Evolutionary conservation across 305 asterid species (phyloP).

Genomic region (Fraxinus paxiana): DNA sequence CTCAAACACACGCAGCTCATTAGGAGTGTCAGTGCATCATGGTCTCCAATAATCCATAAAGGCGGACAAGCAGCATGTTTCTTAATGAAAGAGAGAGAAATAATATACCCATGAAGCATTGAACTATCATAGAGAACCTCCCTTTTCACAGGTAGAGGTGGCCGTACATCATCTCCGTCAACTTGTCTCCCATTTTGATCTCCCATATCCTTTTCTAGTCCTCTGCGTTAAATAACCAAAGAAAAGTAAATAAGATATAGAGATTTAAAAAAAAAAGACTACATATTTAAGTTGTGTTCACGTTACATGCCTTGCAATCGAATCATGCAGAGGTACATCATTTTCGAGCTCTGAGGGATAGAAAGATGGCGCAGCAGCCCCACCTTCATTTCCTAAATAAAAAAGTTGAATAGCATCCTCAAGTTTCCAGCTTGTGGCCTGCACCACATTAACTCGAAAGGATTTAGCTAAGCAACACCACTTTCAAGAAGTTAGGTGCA

Average conservation of each 20-base stretch:
- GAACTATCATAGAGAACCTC: slow-evolving; percentile 83
- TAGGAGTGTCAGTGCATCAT: neutral
- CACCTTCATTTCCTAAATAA: slow-evolving; percentile 76
- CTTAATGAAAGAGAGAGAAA: neutral
- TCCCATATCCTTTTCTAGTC: slow-evolving; percentile 37
- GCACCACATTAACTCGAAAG: slow-evolving; percentile 23
- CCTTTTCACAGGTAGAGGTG: slow-evolving; percentile 91
- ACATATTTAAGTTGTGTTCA: slow-evolving; percentile 11
- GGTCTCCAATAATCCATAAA: neutral
- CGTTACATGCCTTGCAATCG: slow-evolving; percentile 47
- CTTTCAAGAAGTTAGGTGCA: neutral
- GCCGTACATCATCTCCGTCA: slow-evolving; percentile 60
- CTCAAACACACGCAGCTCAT: neutral
- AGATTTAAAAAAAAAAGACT: slow-evolving; percentile 1
- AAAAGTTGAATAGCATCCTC: slow-evolving; percentile 97
- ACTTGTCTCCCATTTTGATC: slow-evolving; percentile 40
- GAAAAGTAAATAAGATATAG: neutral
- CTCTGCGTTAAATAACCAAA: slow-evolving; percentile 33
- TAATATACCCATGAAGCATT: slow-evolving; percentile 57
- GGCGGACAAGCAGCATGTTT: neutral
- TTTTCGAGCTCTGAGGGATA: slow-evolving; percentile 42
- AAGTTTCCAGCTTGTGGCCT: slow-evolving; percentile 98
- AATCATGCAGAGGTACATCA: slow-evolving; percentile 41
- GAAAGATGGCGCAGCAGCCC: slow-evolving; percentile 35
- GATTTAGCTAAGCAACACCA: neutral